phyloP scores from a whole-genome alignment of 441 rosid species.

The Adansonia madagascariensis region DNA sequence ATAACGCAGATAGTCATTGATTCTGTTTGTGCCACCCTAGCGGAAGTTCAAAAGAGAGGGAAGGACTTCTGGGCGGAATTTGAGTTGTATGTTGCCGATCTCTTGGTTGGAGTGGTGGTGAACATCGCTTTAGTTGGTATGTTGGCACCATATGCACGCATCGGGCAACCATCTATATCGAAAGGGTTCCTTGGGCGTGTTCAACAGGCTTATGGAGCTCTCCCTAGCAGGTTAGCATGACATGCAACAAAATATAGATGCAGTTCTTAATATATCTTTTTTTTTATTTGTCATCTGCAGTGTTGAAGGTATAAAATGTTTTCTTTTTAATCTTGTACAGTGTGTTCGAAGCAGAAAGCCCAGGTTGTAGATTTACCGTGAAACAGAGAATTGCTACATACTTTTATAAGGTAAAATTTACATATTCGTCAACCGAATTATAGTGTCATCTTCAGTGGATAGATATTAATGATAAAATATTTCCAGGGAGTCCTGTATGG shows the following conservation, averaged over 20 bases:
- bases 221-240: conserved; percentile 70
- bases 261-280: not conserved
- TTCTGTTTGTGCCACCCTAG: conserved; percentile 81
- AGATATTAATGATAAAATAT: conserved; percentile 19
- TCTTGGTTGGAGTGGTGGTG: conserved; percentile 73
- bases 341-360: conserved; percentile 85
- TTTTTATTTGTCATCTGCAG: not conserved
- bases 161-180: conserved; percentile 67
- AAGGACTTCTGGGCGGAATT: conserved; percentile 87
- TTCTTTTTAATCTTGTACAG: conserved; percentile 42
- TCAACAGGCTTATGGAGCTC: conserved; percentile 65
- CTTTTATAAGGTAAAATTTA: conserved; percentile 60
- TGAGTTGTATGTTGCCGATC: conserved; percentile 76
- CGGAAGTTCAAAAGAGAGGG: conserved; percentile 83
- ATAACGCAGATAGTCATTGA: conserved; percentile 71
- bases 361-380: conserved; percentile 67
- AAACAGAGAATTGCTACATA: conserved; percentile 77
- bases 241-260: conserved; percentile 15
- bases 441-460: conserved; percentile 4
- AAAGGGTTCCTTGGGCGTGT: conserved; percentile 61
- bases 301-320: conserved; percentile 12
- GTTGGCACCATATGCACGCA: conserved; percentile 82
- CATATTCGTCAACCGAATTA: not conserved
- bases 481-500: conserved; percentile 75
- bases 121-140: conserved; percentile 77